A percentile compares a stretch with the other conserved stretches of the same genome.
Evolutionary conservation across 225 moss, liverwort and hornwort genomes (phyloP).

Genomic region (Thuidium tamariscinum): DNA sequence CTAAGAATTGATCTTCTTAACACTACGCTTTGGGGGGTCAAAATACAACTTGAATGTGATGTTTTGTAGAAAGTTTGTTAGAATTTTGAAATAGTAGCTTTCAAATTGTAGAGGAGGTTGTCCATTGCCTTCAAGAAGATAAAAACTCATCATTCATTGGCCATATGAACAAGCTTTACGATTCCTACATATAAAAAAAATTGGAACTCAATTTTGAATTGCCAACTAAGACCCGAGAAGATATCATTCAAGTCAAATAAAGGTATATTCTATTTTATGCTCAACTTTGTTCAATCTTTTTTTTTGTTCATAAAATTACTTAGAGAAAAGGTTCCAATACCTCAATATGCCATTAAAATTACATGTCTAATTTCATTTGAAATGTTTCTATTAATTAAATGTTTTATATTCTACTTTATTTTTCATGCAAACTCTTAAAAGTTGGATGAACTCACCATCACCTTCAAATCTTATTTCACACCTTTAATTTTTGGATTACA

Average conservation of each 20-base stretch:
- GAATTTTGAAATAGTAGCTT: not conserved
- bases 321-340: not conserved
- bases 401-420: not conserved
- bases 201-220: not conserved
- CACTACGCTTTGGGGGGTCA: too few species aligned
- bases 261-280: not conserved
- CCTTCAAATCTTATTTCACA: not conserved
- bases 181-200: not conserved
- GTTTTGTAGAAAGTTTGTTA: not conserved
- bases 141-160: not conserved
- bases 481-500: not conserved
- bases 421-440: not conserved
- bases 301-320: not conserved
- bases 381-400: not conserved
- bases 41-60: not conserved
- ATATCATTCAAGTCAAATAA: not conserved
- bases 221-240: too few species aligned
- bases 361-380: not conserved
- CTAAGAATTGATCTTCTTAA: accelerated
- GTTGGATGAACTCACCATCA: not conserved
- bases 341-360: not conserved
- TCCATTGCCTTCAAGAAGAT: not conserved
- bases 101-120: accelerated
- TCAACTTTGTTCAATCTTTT: not conserved
- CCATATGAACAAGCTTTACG: not conserved